These are phyloP conservation scores for Aspergillus candidus DNA, from an alignment of 2,329 filamentous ascomycete genomes.

Conservation along the genomic window DNA sequence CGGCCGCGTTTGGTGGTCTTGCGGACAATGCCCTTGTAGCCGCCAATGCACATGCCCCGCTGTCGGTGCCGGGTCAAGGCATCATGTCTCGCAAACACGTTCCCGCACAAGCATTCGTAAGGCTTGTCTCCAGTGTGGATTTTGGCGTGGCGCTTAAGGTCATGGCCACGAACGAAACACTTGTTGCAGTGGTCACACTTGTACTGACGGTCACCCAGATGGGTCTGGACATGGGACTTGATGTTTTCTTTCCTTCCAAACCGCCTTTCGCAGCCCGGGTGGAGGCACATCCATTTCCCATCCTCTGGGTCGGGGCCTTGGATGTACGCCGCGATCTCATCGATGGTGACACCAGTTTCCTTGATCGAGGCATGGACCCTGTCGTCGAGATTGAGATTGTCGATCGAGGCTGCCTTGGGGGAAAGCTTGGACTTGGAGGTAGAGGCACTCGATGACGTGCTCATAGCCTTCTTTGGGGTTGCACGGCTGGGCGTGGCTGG, in stretches of 20 bases:
- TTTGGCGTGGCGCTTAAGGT: slow-evolving; percentile 94
- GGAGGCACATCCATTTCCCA: slow-evolving; percentile 74
- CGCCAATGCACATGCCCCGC: slow-evolving; percentile 92
- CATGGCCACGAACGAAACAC: slow-evolving; percentile 94
- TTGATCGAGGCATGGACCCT: slow-evolving; percentile 58
- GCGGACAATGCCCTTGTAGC: slow-evolving; percentile 73
- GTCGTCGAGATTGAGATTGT: slow-evolving; percentile 47
- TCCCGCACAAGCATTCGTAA: slow-evolving; percentile 89
- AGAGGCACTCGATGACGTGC: slow-evolving; percentile 16
- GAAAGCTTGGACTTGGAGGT: slow-evolving; percentile 35
- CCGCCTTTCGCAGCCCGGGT: slow-evolving; percentile 71
- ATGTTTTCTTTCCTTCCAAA: slow-evolving; percentile 99
- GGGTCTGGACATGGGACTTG: slow-evolving; percentile 95
- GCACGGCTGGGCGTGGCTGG: slow-evolving; percentile 21
- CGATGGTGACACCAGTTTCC: slow-evolving; percentile 78
- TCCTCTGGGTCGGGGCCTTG: slow-evolving; percentile 65
- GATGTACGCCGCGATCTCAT: slow-evolving; percentile 75
- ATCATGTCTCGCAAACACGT: slow-evolving; percentile 91
- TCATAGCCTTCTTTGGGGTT: slow-evolving; percentile 16
- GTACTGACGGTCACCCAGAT: slow-evolving; percentile 92
- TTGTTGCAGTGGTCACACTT: slow-evolving; percentile 90
- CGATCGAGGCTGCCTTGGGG: slow-evolving; percentile 40
- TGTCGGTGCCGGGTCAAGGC: slow-evolving; percentile 91
- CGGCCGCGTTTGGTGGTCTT: slow-evolving; percentile 62
- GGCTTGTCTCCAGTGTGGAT: slow-evolving; percentile 96